These are phyloP conservation scores for Coemansia guatemalensis DNA, from an alignment of 192 early-diverging fungal genomes.

Conservation along the genomic window DNA sequence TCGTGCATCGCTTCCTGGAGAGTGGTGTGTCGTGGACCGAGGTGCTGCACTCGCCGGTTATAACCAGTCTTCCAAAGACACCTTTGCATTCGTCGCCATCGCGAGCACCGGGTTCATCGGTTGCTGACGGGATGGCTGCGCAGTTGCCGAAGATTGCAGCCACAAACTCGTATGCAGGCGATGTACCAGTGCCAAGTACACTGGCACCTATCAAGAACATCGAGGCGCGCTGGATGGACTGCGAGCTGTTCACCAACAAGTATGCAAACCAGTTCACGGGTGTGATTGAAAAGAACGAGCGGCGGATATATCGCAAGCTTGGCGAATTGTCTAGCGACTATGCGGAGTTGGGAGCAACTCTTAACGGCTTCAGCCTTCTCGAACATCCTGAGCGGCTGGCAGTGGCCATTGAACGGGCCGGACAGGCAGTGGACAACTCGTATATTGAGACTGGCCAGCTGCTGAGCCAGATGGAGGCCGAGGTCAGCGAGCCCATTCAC, in stretches of 20 bases:
- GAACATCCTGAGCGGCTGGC: slow-evolving; percentile 69
- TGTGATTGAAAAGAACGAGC: slow-evolving; percentile 70
- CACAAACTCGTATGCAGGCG: slow-evolving; percentile 36
- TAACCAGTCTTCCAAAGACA: slow-evolving; percentile 70
- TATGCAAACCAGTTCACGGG: slow-evolving; percentile 80
- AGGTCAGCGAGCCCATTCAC: slow-evolving; percentile 79
- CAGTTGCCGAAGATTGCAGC: slow-evolving; percentile 53
- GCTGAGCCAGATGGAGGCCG: slow-evolving; percentile 69
- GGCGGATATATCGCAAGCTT: slow-evolving; percentile 68
- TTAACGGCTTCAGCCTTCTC: slow-evolving; percentile 94
- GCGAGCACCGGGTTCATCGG: slow-evolving; percentile 36
- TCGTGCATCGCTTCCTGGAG: slow-evolving; percentile 93
- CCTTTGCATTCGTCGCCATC: slow-evolving; percentile 62
- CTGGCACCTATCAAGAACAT: slow-evolving; percentile 63
- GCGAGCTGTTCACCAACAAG: slow-evolving; percentile 89
- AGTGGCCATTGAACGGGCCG: slow-evolving; percentile 86
- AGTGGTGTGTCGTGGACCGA: slow-evolving; percentile 71
- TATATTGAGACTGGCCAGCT: slow-evolving; percentile 73
- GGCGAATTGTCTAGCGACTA: slow-evolving; percentile 77
- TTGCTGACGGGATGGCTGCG: slow-evolving; percentile 37
- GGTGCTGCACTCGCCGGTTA: slow-evolving; percentile 67
- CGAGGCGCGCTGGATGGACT: slow-evolving; percentile 84
- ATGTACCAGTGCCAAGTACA: slow-evolving; percentile 57
- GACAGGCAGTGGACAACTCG: slow-evolving; percentile 87
- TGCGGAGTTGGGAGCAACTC: slow-evolving; percentile 85